Base-by-base conservation (phyloP, 2,329 filamentous ascomycete genomes). In the Ophiostoma piceae region DNA sequence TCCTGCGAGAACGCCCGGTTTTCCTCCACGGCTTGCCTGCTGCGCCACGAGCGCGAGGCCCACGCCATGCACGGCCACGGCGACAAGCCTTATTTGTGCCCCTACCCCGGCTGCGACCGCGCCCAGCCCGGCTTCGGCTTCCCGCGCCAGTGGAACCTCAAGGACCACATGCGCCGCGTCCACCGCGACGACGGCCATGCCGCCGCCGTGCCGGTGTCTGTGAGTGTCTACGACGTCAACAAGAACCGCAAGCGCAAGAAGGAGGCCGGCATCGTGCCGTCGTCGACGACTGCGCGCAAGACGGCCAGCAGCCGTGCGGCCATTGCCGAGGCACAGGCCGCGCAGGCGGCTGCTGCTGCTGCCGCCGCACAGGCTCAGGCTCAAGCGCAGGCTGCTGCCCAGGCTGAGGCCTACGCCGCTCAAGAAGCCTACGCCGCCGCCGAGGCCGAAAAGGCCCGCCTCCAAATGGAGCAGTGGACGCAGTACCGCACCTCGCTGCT, bases 111-210 rank as follows among this genome's bases (percentile, higher is more conserved):
- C 72, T 98, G 94, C 77, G 93, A 97, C 77, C 90, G 94, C 73
- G 88, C 92, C 71, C 83, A 90, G 43, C 83, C 87, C 32, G 93
- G 92, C 75, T 92, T 94, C 78, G 94, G 94, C 75, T 98, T 98
- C 77, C 94, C 94, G 51, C 90, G 94, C 75, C 90, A 94, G 76
- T 98, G 95, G 92, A 98, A 98, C 81, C 86, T 97, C 69, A 89
- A 91, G 79, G 94, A 98, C 81, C 94, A 98, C 84, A 97, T 97
- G 94, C 92, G 92, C 82, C 90, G 94, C 73, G 94, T 97, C 8
- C 94, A 98, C 82, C 88, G 88, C 74, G 86, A 87, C 76, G 82
- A 83, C 72, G 81, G 82, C 62, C 29, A 51, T 12, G 62, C 64
- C 64, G 32, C 64, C 16, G 35, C 39, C 19, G 16, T 22, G 41